Base-by-base conservation (phyloP, 768 basidiomycete species). In the Rhodotorula babjevae region DNA sequence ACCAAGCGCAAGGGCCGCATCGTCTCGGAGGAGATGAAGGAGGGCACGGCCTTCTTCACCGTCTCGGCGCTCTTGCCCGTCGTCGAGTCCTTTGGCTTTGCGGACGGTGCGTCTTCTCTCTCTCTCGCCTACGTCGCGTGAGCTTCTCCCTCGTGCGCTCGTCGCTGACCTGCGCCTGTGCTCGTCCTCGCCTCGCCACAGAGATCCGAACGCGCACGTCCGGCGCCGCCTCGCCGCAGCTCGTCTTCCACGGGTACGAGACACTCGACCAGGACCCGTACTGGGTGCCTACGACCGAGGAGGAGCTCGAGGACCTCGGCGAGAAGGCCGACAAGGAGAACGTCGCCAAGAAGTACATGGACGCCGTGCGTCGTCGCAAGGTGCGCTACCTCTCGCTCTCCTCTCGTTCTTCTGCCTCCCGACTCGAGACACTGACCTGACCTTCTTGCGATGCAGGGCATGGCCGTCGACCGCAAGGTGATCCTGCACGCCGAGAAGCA, bases 401-500 rank as follows among this genome's bases (percentile, higher is more conserved):
- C 42, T 29, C 25, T n/a, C 23, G 2, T 16, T 25, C 11, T 3
- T 23, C 2, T 12, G 14, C 14, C 12, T 14, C 18, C 49, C 21
- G 49, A 18, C 16, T 8, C 36, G 18, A n/a, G 14, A 19, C n/a
- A 33, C 33, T 42, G 59, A 36, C 42, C 2, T 12, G 31, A 11
- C 29, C 46, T 36, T 4, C n/a, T 25, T 16, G 15, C 11, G 33
- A n/a, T 27, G 61, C 65, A 72, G 72, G 96, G 96, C 10, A 86
- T 98, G 87, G 95, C 94, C 81, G 90, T 96, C 14, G 93, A 97
- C 81, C 84, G 88, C 75, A 98, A 97, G 83, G 89, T 96, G 44
- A 92, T 99, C 2, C 90, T 95, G 79, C 89, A 88, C 79, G 95
- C 96, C 7, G 96, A 98, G 83, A 98, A 98, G 83, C 96, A 98